Conservation (phyloP, 2,329 filamentous ascomycete species). For the Alternaria solani region DNA sequence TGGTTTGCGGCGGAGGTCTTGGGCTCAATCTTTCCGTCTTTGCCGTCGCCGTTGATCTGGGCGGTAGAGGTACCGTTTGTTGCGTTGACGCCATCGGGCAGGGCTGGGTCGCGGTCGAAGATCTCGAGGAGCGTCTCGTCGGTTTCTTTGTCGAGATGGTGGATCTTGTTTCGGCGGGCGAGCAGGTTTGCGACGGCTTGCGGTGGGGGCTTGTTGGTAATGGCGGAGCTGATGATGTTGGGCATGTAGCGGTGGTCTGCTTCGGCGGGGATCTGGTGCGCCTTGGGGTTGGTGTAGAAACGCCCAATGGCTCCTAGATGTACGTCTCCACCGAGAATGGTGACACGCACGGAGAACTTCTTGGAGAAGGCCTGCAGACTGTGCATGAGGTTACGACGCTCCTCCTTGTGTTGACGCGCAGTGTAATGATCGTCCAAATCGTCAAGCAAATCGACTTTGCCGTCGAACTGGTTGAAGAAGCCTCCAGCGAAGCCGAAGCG, state of each 20-base stretch:
- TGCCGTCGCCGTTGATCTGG: constrained; percentile 27
- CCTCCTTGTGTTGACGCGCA: constrained; percentile 86
- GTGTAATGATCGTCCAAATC: constrained; percentile 81
- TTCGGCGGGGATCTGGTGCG: constrained; percentile 60
- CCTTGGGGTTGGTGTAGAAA: constrained; percentile 68
- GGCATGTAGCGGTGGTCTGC: constrained; percentile 70
- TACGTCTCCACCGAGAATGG: constrained; percentile 71
- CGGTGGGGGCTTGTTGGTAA: constrained; percentile 73
- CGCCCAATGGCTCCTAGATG: constrained; percentile 69
- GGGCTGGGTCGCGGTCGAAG: constrained; percentile 67
- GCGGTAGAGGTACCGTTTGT: constrained; percentile 31
- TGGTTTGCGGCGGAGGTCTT: constrained; percentile 79
- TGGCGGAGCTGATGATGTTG: constrained; percentile 70
- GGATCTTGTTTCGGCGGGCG: constrained; percentile 70
- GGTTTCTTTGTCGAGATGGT: constrained; percentile 68
- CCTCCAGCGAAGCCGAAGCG: constrained; percentile 85
- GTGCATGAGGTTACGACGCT: constrained; percentile 77
- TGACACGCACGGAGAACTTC: constrained; percentile 64
- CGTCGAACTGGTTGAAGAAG: constrained; percentile 94
- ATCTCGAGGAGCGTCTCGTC: constrained; percentile 71
- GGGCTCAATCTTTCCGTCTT: constrained; percentile 39
- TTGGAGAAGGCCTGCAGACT: constrained; percentile 67
- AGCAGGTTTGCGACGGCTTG: constrained; percentile 71
- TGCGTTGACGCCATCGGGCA: constrained; percentile 35
- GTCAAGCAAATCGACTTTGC: constrained; percentile 70